Evolutionary conservation across 1,284 basidiomycete genomes (phyloP).

Genomic region (Ustanciosporium gigantosporum): DNA sequence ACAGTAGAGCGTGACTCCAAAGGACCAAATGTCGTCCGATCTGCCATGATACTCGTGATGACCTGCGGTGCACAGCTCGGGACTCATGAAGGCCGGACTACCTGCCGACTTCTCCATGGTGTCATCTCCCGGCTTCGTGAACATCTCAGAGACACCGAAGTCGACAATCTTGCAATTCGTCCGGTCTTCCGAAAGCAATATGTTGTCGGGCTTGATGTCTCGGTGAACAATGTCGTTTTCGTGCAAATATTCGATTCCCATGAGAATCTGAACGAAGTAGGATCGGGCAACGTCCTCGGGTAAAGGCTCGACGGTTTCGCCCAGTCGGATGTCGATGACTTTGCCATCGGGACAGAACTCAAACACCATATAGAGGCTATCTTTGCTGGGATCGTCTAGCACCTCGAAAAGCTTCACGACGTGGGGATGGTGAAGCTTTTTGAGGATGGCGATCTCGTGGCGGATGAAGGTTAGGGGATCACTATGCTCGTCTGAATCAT

Average conservation of each 20-base stretch:
- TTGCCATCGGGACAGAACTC: slow-evolving; percentile 63
- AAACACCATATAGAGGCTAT: slow-evolving; percentile 65
- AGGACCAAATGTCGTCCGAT: slow-evolving; percentile 66
- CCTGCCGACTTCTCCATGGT: slow-evolving; percentile 63
- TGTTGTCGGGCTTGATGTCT: slow-evolving; percentile 67
- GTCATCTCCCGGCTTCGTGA: slow-evolving; percentile 63
- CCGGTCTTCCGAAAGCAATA: slow-evolving; percentile 64
- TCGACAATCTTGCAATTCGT: slow-evolving; percentile 66
- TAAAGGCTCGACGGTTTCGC: slow-evolving; percentile 48
- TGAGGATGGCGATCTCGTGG: slow-evolving; percentile 55
- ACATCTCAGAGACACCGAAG: slow-evolving; percentile 68
- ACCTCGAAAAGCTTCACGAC: slow-evolving; percentile 67
- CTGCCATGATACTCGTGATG: slow-evolving; percentile 63
- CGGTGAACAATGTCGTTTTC: slow-evolving; percentile 66
- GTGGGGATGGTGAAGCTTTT: slow-evolving; percentile 60
- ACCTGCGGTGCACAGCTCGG: slow-evolving; percentile 62
- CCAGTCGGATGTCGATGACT: slow-evolving; percentile 63
- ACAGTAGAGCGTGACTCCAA: slow-evolving; percentile 67
- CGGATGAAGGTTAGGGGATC: slow-evolving; percentile 56
- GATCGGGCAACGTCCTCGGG: slow-evolving; percentile 61
- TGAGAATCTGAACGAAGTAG: slow-evolving; percentile 66
- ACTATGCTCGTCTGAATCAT: not conserved
- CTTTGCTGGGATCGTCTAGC: slow-evolving; percentile 65
- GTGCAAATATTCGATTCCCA: slow-evolving; percentile 67
- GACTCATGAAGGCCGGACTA: slow-evolving; percentile 67